Evolutionary conservation across 768 basidiomycete genomes (phyloP), one percentile per base, ranked within the genome.

Genomic region (Hortiboletus campestris): DNA sequence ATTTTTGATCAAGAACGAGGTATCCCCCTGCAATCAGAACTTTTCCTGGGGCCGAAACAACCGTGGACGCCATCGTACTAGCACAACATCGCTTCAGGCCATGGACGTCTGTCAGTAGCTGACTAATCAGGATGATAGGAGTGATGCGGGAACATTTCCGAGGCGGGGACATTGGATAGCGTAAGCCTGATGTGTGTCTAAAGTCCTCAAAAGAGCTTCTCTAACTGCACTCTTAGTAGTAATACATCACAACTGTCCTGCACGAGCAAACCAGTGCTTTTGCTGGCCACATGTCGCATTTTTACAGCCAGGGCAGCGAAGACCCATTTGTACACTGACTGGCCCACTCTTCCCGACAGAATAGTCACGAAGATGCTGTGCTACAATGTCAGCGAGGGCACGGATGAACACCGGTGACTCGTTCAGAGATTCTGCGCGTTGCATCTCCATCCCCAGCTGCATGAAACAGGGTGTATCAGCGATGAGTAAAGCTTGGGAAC

Each of bases 1-100:
- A 93, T 7, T 79, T 74, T 19, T 84, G 86, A 72, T 98, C 94
- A 58, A 98, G 88, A 29, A 99, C 93, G 60, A 99, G 89, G 75
- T 98, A 99, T 2, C 97, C 97, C 2, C 97, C 97, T 11, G 95
- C 93, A 51, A 97, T 72, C 52, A 99, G 82, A 48, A 97, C 95
- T 73, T 99, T 99, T 58, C 96, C 96, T 11, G 96, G 91, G 1
- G 94, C 84, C 34, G 95, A 98, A 57, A 97, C 83, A 49, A 89
- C 80, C 31, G 89, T 92, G 64, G 64, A 66, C 60, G 75, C 58
- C 80, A 83, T 84, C 53, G 51, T 59, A 16, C 43, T 19, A 31
- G n/a, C 36, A 34, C 29, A 17, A 49, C 29, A 38, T 57, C 34
- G 31, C 6, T 39, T 50, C 53, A 14, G 46, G 22, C n/a, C n/a